Percentiles rank a stretch among this genome's conserved stretches.
Evolutionary conservation across 805 yeast species (phyloP).

Genomic region (Ogataea parapolymorpha): DNA sequence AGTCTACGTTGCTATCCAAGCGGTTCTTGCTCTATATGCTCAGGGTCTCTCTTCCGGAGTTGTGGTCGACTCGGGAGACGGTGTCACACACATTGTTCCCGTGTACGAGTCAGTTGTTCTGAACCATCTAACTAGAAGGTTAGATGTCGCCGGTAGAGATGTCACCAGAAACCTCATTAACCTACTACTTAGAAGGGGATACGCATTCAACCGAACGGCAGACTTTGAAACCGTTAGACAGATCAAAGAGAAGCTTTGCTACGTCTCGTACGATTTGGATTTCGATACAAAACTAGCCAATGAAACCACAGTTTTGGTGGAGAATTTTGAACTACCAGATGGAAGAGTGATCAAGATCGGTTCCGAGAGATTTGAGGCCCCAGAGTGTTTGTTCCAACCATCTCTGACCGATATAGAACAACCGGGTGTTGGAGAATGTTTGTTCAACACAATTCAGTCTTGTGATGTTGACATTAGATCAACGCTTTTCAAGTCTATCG

Average conservation of each 20-base stretch:
- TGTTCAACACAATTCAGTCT: slow-evolving; percentile 88
- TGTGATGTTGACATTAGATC: slow-evolving; percentile 94
- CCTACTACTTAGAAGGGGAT: slow-evolving; percentile 88
- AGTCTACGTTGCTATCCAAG: slow-evolving; percentile 94
- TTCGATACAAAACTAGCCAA: slow-evolving; percentile 82
- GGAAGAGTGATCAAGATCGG: slow-evolving; percentile 94
- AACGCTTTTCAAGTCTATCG: slow-evolving; percentile 85
- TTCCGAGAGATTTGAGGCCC: slow-evolving; percentile 93
- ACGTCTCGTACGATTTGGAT: slow-evolving; percentile 90
- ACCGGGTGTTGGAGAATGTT: slow-evolving; percentile 91
- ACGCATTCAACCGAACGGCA: slow-evolving; percentile 97
- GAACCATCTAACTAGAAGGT: slow-evolving; percentile 85
- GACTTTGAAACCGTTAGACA: slow-evolving; percentile 98
- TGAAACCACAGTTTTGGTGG: slow-evolving; percentile 94
- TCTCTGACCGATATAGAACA: slow-evolving; percentile 92
- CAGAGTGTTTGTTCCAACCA: slow-evolving; percentile 97
- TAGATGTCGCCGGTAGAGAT: slow-evolving; percentile 97
- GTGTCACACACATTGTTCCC: slow-evolving; percentile 97
- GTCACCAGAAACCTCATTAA: slow-evolving; percentile 95
- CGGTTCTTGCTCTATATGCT: slow-evolving; percentile 95
- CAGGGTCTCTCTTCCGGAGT: slow-evolving; percentile 97
- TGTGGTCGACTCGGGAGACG: slow-evolving; percentile 98
- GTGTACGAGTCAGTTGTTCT: slow-evolving; percentile 97
- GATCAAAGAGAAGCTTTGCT: slow-evolving; percentile 93
- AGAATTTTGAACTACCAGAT: slow-evolving; percentile 90